Conservation (phyloP, 1,284 basidiomycete genomes). For the Cystobasidium sp. region DNA sequence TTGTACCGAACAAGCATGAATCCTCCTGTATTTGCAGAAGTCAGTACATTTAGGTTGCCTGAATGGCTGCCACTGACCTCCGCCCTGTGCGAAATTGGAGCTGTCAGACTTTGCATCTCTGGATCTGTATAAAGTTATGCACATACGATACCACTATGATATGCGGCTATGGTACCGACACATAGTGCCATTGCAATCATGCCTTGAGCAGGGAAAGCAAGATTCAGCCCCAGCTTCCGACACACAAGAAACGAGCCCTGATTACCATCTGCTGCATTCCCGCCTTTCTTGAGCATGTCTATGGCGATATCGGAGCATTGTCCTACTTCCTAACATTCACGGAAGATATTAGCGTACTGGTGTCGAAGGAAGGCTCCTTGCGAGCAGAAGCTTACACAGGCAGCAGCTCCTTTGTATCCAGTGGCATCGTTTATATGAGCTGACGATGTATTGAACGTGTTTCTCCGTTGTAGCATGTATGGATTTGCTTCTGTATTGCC, state of each 20-base stretch:
- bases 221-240: background rate
- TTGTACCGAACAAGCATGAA: conserved; percentile 45
- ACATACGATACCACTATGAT: conserved; percentile 59
- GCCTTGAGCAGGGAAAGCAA: conserved; percentile 33
- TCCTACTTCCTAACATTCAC: conserved; percentile 54
- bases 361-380: background rate
- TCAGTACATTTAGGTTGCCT: background rate
- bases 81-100: background rate
- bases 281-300: conserved; percentile 56
- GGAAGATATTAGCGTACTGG: background rate
- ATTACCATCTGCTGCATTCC: conserved; percentile 58
- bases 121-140: background rate
- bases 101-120: background rate
- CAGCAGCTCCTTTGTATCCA: conserved; percentile 27
- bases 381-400: conserved; percentile 4
- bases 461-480: background rate
- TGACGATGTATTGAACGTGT: background rate
- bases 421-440: conserved; percentile 21
- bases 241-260: background rate
- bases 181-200: conserved; percentile 57
- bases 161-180: conserved; percentile 58
- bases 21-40: conserved; percentile 41
- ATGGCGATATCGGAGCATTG: conserved; percentile 59
- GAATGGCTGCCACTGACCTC: background rate
- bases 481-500: background rate